A percentile compares a stretch with the other conserved stretches of the same genome.
phyloP scores from a whole-genome alignment of 192 early-diverging fungal species.

The Linnemannia schmuckeri region DNA sequence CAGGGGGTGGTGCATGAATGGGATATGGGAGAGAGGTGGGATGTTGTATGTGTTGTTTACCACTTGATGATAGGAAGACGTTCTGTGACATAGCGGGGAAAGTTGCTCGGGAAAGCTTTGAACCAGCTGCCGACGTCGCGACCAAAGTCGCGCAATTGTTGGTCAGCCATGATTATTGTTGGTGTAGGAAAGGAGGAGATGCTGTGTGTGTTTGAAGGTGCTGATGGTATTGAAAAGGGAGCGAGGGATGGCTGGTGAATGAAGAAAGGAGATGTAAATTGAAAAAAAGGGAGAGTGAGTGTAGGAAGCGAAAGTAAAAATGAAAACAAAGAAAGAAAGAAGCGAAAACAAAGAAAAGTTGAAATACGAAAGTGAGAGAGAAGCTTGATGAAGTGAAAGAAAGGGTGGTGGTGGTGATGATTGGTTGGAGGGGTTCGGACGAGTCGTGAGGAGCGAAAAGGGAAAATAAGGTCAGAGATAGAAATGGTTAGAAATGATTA shows the following conservation, averaged over 20 bases:
- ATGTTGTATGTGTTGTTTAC: constrained; percentile 24
- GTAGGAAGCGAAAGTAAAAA: not conserved
- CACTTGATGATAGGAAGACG: constrained; percentile 52
- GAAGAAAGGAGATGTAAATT: not conserved
- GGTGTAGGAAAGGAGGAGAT: not conserved
- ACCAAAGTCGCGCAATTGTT: constrained; percentile 37
- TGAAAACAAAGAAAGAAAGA: constrained; percentile 2
- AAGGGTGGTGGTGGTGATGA: not conserved
- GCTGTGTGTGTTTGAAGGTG: not conserved
- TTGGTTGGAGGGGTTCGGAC: not conserved
- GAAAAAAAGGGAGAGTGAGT: not conserved
- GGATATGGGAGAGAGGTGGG: not conserved
- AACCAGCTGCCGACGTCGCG: constrained; percentile 35
- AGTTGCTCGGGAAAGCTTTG: constrained; percentile 36
- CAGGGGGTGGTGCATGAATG: not conserved
- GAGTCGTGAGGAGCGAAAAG: not conserved
- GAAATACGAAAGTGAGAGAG: not conserved
- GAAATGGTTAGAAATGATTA: not conserved
- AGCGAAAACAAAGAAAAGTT: not conserved
- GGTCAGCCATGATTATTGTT: constrained; percentile 39
- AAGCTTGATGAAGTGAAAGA: no score
- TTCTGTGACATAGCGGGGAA: constrained; percentile 34
- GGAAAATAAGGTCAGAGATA: not conserved
- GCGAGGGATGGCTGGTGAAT: not conserved
- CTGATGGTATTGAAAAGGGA: not conserved